phyloP scores from a whole-genome alignment of 768 basidiomycete species.

The Kwoniella europaea region DNA sequence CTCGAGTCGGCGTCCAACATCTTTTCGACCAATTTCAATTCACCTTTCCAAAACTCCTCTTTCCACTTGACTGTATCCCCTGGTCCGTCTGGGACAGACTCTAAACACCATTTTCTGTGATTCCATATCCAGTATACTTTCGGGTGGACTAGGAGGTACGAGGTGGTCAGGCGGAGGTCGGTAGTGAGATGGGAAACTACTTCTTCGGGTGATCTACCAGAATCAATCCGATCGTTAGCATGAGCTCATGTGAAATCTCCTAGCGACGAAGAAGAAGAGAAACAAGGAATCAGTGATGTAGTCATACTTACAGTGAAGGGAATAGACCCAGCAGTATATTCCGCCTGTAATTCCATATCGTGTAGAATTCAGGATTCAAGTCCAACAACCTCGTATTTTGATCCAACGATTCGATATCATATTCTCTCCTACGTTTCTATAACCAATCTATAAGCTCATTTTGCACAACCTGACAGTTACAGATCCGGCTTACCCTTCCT shows the following conservation, averaged over 20 bases:
- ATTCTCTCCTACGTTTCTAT: slow-evolving; percentile 74
- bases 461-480: no score
- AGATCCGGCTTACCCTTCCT: slow-evolving; percentile 63
- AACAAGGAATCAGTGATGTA: no score
- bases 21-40: slow-evolving; percentile 85
- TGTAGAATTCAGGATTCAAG: slow-evolving; percentile 93
- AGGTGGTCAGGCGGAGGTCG: slow-evolving; percentile 81
- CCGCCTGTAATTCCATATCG: slow-evolving; percentile 92
- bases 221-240: background rate
- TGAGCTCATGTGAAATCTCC: no score
- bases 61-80: slow-evolving; percentile 66
- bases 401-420: slow-evolving; percentile 74
- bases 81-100: slow-evolving; percentile 79
- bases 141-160: slow-evolving; percentile 79
- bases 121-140: slow-evolving; percentile 99
- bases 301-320: slow-evolving; percentile 61
- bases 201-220: slow-evolving; percentile 60
- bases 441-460: background rate
- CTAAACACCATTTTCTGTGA: slow-evolving; percentile 92
- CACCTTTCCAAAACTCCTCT: slow-evolving; percentile 78
- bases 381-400: slow-evolving; percentile 77
- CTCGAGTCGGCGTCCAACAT: slow-evolving; percentile 89
- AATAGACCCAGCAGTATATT: slow-evolving; percentile 78
- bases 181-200: slow-evolving; percentile 69
- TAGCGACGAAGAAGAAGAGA: background rate